Conservation (phyloP, 179 eudicot genomes). For the Vitellaria paradoxa region DNA sequence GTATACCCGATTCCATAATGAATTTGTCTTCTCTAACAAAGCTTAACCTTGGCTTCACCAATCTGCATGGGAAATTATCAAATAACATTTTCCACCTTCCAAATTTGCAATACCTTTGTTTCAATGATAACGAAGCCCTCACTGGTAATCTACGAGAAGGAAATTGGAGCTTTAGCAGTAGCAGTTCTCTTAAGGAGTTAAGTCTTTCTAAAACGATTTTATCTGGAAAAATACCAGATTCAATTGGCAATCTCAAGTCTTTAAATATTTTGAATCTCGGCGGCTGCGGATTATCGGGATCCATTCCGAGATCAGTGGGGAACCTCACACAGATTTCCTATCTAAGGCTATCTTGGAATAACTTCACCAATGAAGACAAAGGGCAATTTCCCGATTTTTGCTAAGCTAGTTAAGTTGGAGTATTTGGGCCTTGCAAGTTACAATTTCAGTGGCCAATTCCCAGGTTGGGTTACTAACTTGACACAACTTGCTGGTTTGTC, state of each 20-base stretch:
- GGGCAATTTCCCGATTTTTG: not conserved
- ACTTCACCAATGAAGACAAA: not conserved
- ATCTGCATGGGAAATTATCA: too few species aligned
- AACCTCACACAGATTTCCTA: not conserved
- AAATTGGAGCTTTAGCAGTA: too few species aligned
- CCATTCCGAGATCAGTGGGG: not conserved
- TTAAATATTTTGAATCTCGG: not conserved
- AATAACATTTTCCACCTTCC: not conserved
- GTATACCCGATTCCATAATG: too few species aligned
- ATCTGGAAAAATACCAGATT: too few species aligned
- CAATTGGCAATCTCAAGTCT: too few species aligned
- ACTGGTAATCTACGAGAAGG: too few species aligned
- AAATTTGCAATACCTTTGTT: slow-evolving; percentile 12
- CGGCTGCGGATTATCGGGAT: too few species aligned
- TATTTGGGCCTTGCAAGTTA: not conserved
- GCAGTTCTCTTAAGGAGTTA: not conserved
- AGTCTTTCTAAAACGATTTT: not conserved
- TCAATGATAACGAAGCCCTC: not conserved
- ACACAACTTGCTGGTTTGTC: not conserved
- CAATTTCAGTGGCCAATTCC: too few species aligned
- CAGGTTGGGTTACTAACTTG: not conserved
- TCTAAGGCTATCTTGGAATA: not conserved
- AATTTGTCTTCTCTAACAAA: not conserved
- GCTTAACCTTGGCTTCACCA: slow-evolving; percentile 1
- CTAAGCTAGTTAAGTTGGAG: not conserved